Percentiles rank a stretch among this genome's conserved stretches.
Evolutionary conservation across 805 yeast species (phyloP).

Genomic region (Lachancea waltii): DNA sequence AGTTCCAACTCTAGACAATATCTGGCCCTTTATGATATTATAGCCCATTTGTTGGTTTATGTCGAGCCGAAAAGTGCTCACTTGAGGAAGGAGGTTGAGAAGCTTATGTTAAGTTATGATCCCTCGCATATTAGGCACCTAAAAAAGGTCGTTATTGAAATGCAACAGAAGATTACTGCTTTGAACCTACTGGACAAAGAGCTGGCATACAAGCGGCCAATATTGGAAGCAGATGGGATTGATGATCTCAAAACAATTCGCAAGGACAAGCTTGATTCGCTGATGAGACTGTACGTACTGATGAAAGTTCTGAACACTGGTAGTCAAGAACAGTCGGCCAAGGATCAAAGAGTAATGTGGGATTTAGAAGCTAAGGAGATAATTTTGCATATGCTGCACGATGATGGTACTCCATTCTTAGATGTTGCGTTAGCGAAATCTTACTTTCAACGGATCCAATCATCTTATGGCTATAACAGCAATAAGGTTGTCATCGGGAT

Average conservation of each 20-base stretch:
- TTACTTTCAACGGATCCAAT: conserved; percentile 53
- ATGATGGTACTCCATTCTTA: conserved; percentile 54
- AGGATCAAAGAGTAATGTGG: conserved; percentile 48
- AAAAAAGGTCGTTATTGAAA: conserved; percentile 38
- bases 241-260: conserved; percentile 39
- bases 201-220: conserved; percentile 42
- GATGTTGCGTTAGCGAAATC: conserved; percentile 63
- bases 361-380: conserved; percentile 61
- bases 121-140: conserved; percentile 52
- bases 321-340: conserved; percentile 26
- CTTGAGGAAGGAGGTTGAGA: conserved; percentile 53
- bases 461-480: conserved; percentile 58
- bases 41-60: conserved; percentile 59
- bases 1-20: conserved; percentile 72
- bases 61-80: conserved; percentile 62
- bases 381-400: conserved; percentile 61
- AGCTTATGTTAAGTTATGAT: conserved; percentile 63
- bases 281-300: conserved; percentile 39
- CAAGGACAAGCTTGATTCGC: conserved; percentile 32
- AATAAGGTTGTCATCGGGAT: conserved; percentile 54
- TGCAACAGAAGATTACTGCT: conserved; percentile 44
- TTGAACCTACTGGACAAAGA: conserved; percentile 40
- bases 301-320: conserved; percentile 39
- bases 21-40: conserved; percentile 54
- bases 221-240: conserved; percentile 44